Evolutionary conservation across 1,284 basidiomycete species (phyloP), one percentile per base, ranked within the genome.

Genomic region (Cryptococcus sp.): DNA sequence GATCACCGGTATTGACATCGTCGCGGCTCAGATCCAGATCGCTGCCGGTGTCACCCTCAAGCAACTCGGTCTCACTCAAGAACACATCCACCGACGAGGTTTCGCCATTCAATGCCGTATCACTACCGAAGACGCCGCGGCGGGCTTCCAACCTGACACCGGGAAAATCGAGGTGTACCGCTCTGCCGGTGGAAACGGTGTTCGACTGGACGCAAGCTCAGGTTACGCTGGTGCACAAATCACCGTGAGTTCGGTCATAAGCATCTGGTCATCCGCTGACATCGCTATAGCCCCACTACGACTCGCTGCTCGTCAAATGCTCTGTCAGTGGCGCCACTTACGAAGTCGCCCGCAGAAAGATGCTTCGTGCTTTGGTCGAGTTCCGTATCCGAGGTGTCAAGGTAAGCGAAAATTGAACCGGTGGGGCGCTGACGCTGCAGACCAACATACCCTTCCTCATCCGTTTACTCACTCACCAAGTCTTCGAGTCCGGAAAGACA

Each of bases 361-460:
- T 98, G 94, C 86, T 99, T 55, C 91, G 96, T 74, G 93, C 96
- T 35, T 85, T 99, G 20, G 93, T 99, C 60, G 96, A 99, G 80
- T 99, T 99, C 88, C 91, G 96, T 77, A 99, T 99, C 71, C 93
- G 96, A 72, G 95, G 95, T 73, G 94, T 97, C 79, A 97, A 97
- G 87, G 89, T 88, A 53, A 27, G 57, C 40, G 23, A 3, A 25
- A 15, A 15, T n/a, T 23, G 40, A 22, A 35, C 27, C 1, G n/a
- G n/a, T n/a, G n/a, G n/a, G n/a, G 22, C 25, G 39, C 49, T 65
- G 47, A 64, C 59, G n/a, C 16, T n/a, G 8, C 67, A 92, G 90
- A 97, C 93, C 68, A 99, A 99, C 81, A 99, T 99, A 68, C 96
- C 96, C 31, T 99, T 99, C 90, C 82, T 99, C 68, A 96, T 99